These are phyloP conservation scores for Trypanosoma boissoni DNA, from an alignment of 208 protist species.

Conservation along the genomic window DNA sequence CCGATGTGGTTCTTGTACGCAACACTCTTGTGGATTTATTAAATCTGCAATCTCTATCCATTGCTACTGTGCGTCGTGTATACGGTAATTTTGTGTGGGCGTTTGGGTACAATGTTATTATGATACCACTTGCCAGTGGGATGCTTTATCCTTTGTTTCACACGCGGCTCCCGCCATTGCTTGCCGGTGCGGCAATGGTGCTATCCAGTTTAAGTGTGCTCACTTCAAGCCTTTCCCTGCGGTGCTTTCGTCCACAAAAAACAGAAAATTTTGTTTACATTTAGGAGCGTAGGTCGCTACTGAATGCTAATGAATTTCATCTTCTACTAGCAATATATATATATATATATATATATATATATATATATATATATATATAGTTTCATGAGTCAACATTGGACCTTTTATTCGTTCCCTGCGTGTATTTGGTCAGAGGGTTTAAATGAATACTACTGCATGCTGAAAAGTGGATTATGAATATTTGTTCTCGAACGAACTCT, in stretches of 20 bases:
- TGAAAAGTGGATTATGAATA: no score
- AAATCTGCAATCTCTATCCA: slow-evolving; percentile 60
- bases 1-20: slow-evolving; percentile 78
- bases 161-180: slow-evolving; percentile 60
- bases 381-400: no score
- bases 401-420: no score
- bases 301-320: no score
- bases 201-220: slow-evolving; percentile 78
- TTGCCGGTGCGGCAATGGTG: slow-evolving; percentile 78
- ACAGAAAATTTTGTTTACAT: no score
- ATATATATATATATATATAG: no score
- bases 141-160: slow-evolving; percentile 68
- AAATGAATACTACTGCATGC: no score
- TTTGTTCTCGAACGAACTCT: no score
- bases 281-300: no score
- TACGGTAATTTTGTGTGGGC: slow-evolving; percentile 91
- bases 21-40: slow-evolving; percentile 73
- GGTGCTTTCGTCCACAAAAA: slow-evolving; percentile 50
- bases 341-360: no score
- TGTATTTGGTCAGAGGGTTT: no score
- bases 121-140: slow-evolving; percentile 82
- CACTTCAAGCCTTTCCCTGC: slow-evolving; percentile 65
- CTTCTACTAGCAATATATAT: no score
- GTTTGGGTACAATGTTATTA: slow-evolving; percentile 85
- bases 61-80: slow-evolving; percentile 65